Conservation (phyloP, 177 flowering plant species). For the Vitis hybrid region DNA sequence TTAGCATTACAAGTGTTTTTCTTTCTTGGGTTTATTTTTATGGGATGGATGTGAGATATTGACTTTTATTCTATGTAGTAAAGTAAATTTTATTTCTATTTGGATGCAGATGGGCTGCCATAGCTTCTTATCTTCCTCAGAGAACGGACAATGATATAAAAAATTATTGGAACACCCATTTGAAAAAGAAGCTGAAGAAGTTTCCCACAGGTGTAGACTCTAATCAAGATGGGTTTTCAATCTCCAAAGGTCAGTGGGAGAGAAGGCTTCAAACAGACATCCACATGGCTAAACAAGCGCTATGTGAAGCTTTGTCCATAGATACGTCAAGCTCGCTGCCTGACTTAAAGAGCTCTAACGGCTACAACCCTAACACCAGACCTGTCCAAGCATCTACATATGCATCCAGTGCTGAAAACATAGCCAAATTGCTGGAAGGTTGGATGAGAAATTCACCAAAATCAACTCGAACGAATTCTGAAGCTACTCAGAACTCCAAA, state of each 20-base stretch:
- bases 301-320: constrained; percentile 62
- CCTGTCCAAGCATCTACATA: constrained; percentile 31
- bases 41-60: not conserved
- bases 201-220: constrained; percentile 29
- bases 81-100: not conserved
- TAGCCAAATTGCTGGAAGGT: constrained; percentile 56
- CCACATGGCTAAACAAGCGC: constrained; percentile 69
- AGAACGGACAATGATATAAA: constrained; percentile 77
- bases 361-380: not conserved
- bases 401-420: constrained; percentile 73
- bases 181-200: constrained; percentile 63
- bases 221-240: constrained; percentile 21
- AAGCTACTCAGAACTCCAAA: constrained; percentile 10
- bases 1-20: too few species aligned
- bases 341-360: constrained; percentile 7
- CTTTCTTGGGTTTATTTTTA: too few species aligned
- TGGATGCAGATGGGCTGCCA: constrained; percentile 69
- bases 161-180: constrained; percentile 73
- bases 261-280: constrained; percentile 85
- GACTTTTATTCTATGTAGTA: constrained; percentile 1
- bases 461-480: constrained; percentile 16
- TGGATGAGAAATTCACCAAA: constrained; percentile 59
- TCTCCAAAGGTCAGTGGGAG: constrained; percentile 81
- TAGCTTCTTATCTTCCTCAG: constrained; percentile 74
- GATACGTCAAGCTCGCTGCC: constrained; percentile 25